phyloP scores from a whole-genome alignment of 768 basidiomycete species.

The Leccinum longicurvipes region DNA sequence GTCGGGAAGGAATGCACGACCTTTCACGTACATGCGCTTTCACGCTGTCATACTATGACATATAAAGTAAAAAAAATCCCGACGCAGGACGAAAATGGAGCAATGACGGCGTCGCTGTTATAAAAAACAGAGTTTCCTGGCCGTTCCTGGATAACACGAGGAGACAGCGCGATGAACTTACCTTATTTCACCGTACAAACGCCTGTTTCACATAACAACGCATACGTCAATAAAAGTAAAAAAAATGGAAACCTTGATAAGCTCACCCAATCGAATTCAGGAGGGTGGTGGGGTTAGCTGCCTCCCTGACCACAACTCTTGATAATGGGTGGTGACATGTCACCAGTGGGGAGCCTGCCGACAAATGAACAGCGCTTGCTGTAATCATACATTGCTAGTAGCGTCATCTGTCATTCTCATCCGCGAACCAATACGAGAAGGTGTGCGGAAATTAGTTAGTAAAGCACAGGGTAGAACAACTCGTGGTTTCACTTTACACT shows the following conservation, averaged over 20 bases:
- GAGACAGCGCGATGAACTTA: not conserved
- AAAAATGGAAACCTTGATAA: not conserved
- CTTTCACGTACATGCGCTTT: not conserved
- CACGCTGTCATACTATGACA: not conserved
- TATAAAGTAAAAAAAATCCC: too few species aligned
- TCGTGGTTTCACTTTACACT: not conserved
- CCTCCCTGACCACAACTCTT: not conserved
- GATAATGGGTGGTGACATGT: not conserved
- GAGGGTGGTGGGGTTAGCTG: not conserved
- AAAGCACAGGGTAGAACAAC: not conserved
- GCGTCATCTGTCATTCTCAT: not conserved
- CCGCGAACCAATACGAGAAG: too few species aligned
- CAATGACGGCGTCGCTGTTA: not conserved
- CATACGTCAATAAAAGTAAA: not conserved
- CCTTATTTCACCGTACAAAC: slow-evolving; percentile 3
- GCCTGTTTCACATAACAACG: not conserved
- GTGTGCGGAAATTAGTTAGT: not conserved
- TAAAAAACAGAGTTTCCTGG: not conserved
- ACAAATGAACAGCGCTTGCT: not conserved
- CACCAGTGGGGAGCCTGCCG: not conserved
- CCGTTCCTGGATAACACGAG: not conserved
- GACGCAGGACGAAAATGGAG: too few species aligned
- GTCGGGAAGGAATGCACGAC: too few species aligned
- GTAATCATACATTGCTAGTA: not conserved
- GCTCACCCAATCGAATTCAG: not conserved